These are phyloP conservation scores for Crepidotus variabilis DNA, from an alignment of 768 basidiomycete genomes.

Conservation along the genomic window DNA sequence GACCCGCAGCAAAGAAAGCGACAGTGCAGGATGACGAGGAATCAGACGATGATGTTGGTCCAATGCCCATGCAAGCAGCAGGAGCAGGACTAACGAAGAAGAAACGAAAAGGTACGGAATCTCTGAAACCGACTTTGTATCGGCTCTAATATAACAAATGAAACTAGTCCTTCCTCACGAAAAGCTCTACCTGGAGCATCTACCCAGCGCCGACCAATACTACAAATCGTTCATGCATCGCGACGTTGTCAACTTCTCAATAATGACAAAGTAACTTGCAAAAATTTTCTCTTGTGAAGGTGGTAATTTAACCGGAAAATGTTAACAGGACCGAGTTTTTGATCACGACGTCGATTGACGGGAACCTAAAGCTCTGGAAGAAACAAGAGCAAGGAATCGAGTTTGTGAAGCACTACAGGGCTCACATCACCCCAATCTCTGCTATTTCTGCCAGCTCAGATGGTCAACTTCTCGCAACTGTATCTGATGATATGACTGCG, in stretches of 20 bases:
- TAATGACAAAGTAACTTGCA: conserved; percentile 74
- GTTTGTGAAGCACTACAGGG: conserved; percentile 97
- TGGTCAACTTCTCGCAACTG: conserved; percentile 87
- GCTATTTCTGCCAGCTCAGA: conserved; percentile 86
- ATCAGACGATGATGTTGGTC: conserved; percentile 80
- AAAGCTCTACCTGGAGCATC: conserved; percentile 85
- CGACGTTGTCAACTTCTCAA: conserved; percentile 84
- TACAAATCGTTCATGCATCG: conserved; percentile 98
- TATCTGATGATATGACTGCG: conserved; percentile 87
- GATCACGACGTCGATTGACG: conserved; percentile 92
- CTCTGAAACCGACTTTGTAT: conserved; percentile 2
- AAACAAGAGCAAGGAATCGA: conserved; percentile 95
- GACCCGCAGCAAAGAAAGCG: conserved; percentile 18
- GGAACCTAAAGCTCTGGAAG: conserved; percentile 98
- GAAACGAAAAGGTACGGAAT: conserved; percentile 75
- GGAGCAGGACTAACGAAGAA: conserved; percentile 39
- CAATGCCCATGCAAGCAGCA: conserved; percentile 76
- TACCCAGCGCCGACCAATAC: conserved; percentile 91
- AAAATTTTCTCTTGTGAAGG: not conserved
- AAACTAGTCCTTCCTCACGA: conserved; percentile 86
- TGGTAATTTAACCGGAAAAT: not conserved
- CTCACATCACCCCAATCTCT: conserved; percentile 77
- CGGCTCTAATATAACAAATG: not conserved
- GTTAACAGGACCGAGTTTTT: conserved; percentile 82
- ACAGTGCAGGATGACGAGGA: conserved; percentile 47